Percentiles rank a stretch among this genome's conserved stretches.
These are phyloP conservation scores for Thielaviopsis ethacetica DNA, from an alignment of 2,329 filamentous ascomycete genomes.

Conservation along the genomic window DNA sequence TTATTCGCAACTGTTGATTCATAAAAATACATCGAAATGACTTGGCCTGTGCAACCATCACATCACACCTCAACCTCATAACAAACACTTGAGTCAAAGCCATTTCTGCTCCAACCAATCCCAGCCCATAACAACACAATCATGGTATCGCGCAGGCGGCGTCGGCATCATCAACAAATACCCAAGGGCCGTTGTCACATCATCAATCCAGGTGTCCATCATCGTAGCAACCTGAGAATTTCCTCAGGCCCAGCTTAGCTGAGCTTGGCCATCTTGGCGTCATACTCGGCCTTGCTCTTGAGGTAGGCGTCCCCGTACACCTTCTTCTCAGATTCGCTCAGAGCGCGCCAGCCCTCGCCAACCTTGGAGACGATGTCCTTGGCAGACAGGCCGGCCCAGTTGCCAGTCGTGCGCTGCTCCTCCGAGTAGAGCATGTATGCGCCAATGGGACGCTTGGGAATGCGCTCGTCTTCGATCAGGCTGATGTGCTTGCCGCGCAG, in stretches of 20 bases:
- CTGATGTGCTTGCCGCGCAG: conserved; percentile 16
- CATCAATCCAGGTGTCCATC: too few relatives aligned
- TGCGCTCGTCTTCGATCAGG: conserved; percentile 30
- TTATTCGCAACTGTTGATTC: not conserved
- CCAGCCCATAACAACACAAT: too few relatives aligned
- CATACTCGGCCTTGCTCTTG: not conserved
- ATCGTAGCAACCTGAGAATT: too few relatives aligned
- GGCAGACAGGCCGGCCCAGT: conserved; percentile 8
- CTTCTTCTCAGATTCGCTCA: conserved; percentile 26
- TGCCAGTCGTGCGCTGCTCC: conserved; percentile 21
- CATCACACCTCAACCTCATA: not conserved
- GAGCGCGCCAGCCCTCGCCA: conserved; percentile 25
- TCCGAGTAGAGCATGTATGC: conserved; percentile 24
- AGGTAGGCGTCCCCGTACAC: conserved; percentile 14
- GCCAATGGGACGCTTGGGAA: conserved; percentile 23
- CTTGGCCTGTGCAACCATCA: not conserved
- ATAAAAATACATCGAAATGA: not conserved
- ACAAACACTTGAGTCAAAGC: not conserved
- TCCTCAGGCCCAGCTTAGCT: not conserved
- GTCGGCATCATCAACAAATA: too few relatives aligned
- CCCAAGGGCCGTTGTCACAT: too few relatives aligned
- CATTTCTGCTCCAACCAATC: too few relatives aligned
- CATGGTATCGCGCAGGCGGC: too few relatives aligned
- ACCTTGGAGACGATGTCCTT: conserved; percentile 16
- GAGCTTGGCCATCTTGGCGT: not conserved